Conservation (phyloP, 495 filamentous ascomycete species). For the Penicillium samsonianum region DNA sequence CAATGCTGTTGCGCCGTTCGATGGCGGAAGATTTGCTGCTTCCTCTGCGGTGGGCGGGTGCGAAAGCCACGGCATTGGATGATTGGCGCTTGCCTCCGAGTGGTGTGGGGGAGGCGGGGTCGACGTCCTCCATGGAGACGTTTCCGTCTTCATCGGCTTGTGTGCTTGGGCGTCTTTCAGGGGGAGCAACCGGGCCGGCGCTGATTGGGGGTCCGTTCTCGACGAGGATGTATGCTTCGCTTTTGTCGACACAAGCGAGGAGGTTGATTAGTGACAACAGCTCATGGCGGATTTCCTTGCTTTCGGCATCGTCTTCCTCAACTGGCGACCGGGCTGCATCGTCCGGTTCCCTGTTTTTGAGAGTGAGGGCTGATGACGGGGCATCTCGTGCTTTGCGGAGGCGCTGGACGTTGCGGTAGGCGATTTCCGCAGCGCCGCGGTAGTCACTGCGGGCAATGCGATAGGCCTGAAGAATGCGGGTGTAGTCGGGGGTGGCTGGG, state of each 20-base stretch:
- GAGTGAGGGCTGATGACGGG: conserved; percentile 46
- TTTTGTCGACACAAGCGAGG: conserved; percentile 75
- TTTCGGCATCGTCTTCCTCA: conserved; percentile 55
- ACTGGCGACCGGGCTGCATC: conserved; percentile 54
- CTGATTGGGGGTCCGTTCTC: conserved; percentile 38
- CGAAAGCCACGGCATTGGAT: conserved; percentile 20
- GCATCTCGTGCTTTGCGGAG: conserved; percentile 52
- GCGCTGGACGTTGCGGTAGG: conserved; percentile 65
- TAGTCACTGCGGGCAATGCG: conserved; percentile 81
- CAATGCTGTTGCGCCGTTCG: conserved; percentile 9
- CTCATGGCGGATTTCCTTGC: conserved; percentile 57
- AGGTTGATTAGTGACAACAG: conserved; percentile 88
- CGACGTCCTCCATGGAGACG: conserved; percentile 45
- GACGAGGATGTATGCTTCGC: conserved; percentile 72
- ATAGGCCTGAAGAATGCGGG: conserved; percentile 86
- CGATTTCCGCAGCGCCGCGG: conserved; percentile 80
- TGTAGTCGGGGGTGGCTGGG: conserved; percentile 54
- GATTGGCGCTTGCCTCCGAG: conserved; percentile 14
- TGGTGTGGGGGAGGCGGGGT: conserved; percentile 19
- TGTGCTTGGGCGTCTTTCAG: conserved; percentile 24
- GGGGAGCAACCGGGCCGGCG: conserved; percentile 9
- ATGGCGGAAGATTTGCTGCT: conserved; percentile 27
- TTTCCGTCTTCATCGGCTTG: conserved; percentile 46
- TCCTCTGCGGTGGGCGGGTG: conserved; percentile 20
- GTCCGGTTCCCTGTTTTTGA: conserved; percentile 44